A percentile compares a stretch with the other conserved stretches of the same genome.
phyloP scores from a whole-genome alignment of 768 basidiomycete genomes.

The Lentinula sp. region DNA sequence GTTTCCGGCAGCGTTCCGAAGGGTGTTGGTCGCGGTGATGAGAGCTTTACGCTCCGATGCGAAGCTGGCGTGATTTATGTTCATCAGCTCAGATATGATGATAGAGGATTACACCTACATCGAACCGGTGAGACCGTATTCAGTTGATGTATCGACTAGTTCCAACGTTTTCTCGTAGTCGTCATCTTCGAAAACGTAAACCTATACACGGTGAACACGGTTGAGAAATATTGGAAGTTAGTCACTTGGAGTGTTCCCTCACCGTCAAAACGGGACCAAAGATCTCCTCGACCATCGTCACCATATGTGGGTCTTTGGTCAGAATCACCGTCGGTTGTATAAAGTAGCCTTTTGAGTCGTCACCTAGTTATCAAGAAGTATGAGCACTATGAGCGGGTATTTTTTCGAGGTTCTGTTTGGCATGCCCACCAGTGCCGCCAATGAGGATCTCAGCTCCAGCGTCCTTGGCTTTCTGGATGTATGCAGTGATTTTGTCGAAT shows the following conservation, averaged over 20 bases:
- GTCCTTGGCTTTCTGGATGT: constrained; percentile 82
- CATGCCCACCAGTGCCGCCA: constrained; percentile 65
- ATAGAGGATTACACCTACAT: constrained; percentile 49
- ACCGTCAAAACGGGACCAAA: constrained; percentile 96
- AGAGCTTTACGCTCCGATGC: constrained; percentile 76
- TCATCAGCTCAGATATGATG: not conserved
- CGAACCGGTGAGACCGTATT: constrained; percentile 91
- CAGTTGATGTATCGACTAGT: constrained; percentile 78
- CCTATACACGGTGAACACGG: constrained; percentile 30
- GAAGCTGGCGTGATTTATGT: constrained; percentile 51
- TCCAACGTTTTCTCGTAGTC: constrained; percentile 85
- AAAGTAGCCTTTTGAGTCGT: constrained; percentile 91
- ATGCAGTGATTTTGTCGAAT: constrained; percentile 79
- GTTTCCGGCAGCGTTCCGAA: constrained; percentile 92
- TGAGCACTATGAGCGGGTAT: not conserved
- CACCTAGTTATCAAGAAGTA: constrained; percentile 35
- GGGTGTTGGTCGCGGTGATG: constrained; percentile 68
- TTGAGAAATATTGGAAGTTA: not conserved
- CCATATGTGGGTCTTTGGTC: constrained; percentile 81
- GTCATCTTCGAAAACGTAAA: constrained; percentile 84
- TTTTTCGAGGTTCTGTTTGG: too few relatives aligned
- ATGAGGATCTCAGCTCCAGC: constrained; percentile 86
- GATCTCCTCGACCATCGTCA: constrained; percentile 93
- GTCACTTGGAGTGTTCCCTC: constrained; percentile 8
- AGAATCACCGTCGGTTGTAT: constrained; percentile 92